These are phyloP conservation scores for Trichosporon sp. DNA, from an alignment of 1,284 basidiomycete genomes.

Conservation along the genomic window DNA sequence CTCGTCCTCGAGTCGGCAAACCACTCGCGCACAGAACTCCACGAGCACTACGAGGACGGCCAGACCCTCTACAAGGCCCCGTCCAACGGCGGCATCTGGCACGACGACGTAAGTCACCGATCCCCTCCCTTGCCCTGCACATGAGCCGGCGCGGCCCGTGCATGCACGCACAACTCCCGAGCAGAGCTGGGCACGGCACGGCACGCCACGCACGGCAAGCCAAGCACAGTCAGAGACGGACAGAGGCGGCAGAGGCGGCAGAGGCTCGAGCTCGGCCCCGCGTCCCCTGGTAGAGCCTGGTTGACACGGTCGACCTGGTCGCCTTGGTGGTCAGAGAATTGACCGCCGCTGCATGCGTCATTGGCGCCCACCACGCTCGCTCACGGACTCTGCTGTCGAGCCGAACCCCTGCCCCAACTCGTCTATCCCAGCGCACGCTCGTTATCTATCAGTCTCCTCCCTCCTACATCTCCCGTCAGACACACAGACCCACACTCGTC, in stretches of 20 bases:
- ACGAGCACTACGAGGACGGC: conserved; percentile 18
- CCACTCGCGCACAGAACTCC: conserved; percentile 20
- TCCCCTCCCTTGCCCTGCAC: background rate
- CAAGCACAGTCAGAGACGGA: background rate
- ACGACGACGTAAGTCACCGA: conserved; percentile 39
- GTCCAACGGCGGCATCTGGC: conserved; percentile 42
- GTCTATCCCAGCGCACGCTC: background rate
- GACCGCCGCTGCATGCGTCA: background rate
- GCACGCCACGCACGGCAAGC: too few relatives aligned
- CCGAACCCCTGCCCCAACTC: background rate
- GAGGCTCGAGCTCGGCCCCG: background rate
- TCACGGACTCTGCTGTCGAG: conserved; percentile 1
- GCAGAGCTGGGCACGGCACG: background rate
- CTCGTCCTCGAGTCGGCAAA: conserved; percentile 16
- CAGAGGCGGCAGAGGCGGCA: background rate
- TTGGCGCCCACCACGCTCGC: conserved; percentile 2
- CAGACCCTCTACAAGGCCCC: conserved; percentile 31
- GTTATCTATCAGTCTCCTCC: background rate
- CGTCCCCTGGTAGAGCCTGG: background rate
- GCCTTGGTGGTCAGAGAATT: background rate
- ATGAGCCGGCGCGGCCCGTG: background rate
- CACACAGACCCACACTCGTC: background rate
- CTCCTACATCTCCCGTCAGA: background rate
- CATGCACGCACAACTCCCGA: background rate
- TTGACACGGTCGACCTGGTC: too few relatives aligned